Base-by-base conservation (phyloP, 2,329 filamentous ascomycete species). In the Moelleriella libera region DNA sequence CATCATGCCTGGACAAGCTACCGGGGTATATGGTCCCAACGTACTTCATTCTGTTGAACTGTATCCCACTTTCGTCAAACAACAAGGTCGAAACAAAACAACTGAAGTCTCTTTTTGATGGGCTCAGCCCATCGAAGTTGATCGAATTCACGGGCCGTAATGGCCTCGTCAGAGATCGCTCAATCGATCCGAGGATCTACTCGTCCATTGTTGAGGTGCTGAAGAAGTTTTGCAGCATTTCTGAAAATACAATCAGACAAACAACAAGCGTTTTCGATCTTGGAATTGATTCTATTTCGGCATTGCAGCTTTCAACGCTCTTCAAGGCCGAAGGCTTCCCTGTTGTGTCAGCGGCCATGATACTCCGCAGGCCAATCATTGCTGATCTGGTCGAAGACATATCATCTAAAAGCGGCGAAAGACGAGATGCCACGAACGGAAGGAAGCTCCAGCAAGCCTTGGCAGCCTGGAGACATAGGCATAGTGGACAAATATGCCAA, bases 21-120 rank as follows among this genome's bases (percentile, higher is more conserved):
- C 85, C 89, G 0, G 76, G 74, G 0, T 96, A 96, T 60, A 96
- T 96, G 89, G 77, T 96, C 2, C 90, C 89, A 1, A 89, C 87
- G 0, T 86, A 92, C 57, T 80, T 94, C 49, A 68, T 95, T 29
- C 76, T 75, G 4, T 65, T 95, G 6, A 74, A 80, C 0, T 72
- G 68, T 6, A 80, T 96, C 47, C 89, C 89, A 0, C 69, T 96
- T 0, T 94, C 87, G 1, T 69, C 85, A 6, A 96, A 95, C 61
- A 95, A 95, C 63, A 96, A 96, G 60, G 83, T 84, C 0, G 88
- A 96, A 56, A 71, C 74, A 6, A 90, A 84, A 57, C 69, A 72
- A 37, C 65, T 96, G 3, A 82, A 76, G 49, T 63, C 65, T 0
- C 63, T 94, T 1, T 95, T 90, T 57, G 64, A 74, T 8, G 65